Base-by-base conservation (phyloP, 2,329 filamentous ascomycete species). In the Colletotrichum cordylinicola region DNA sequence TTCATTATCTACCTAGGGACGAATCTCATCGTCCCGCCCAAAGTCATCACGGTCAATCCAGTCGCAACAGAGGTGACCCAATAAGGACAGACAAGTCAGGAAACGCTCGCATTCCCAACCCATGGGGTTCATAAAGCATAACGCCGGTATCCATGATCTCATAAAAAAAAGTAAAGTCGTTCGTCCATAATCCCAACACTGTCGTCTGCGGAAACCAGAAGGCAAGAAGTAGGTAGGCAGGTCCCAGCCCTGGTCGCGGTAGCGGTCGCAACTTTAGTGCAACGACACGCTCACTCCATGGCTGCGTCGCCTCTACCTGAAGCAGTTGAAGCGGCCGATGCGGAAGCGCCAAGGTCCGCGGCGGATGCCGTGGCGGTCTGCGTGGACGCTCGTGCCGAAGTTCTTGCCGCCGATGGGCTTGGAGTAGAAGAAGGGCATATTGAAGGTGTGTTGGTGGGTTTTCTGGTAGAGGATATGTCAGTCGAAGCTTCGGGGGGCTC, bases 321-420 rank as follows among this genome's bases (percentile, higher is more conserved):
- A 90, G 83, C 89, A 90, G 84, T 85, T 88, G 80, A 89, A 89
- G 60, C 83, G 85, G 76, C 88, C 87, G 56, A 89, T 82, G 66
- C 86, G 87, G 80, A 90, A 87, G 58, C 88, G 84, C 87, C 88
- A 90, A 4, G 88, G 87, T 3, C 88, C 89, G 13, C 87, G 85
- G 66, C 84, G 87, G 9, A 90, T 82, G 61, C 88, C 89, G 77
- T 88, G 82, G 13, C 84, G 84, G 80, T 87, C 84, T 24, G 86
- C 87, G 39, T 84, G 83, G 69, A 90, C 82, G 79, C 83, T 89
- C 39, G 89, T 90, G 77, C 89, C 89, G 77, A 90, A 86, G 79
- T 88, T 88, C 39, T 86, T 85, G 68, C 86, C 85, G 77, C 89
- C 89, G 77, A 90, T 69, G 66, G 82, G 81, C 78, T 88, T 89